Percentiles rank a stretch among this genome's conserved stretches.
These are phyloP conservation scores for Geotrichum klebahnii DNA, from an alignment of 1,139 yeast species.

Conservation along the genomic window DNA sequence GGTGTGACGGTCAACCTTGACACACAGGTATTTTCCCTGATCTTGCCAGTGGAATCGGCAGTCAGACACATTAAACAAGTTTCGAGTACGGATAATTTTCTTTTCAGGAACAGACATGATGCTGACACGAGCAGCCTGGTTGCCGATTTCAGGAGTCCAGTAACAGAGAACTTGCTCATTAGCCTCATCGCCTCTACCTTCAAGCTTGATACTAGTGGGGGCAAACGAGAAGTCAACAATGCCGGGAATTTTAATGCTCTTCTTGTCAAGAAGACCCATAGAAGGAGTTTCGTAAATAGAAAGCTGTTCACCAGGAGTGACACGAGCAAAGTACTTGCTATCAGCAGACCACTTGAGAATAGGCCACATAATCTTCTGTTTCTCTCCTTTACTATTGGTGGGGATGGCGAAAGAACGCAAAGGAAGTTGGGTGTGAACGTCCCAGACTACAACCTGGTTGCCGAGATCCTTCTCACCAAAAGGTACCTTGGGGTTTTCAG, in stretches of 20 bases:
- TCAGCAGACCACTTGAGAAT: constrained; percentile 93
- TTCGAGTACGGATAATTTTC: constrained; percentile 80
- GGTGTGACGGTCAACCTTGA: constrained; percentile 94
- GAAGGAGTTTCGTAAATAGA: constrained; percentile 76
- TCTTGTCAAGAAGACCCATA: constrained; percentile 77
- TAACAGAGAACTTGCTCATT: constrained; percentile 72
- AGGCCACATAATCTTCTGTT: constrained; percentile 83
- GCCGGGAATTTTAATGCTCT: constrained; percentile 77
- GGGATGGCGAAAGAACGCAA: constrained; percentile 88
- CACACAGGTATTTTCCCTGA: constrained; percentile 78
- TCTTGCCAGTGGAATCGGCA: constrained; percentile 95
- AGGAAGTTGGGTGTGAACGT: constrained; percentile 75
- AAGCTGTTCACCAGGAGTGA: constrained; percentile 81
- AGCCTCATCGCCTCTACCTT: constrained; percentile 45
- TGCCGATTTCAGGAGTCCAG: constrained; percentile 94
- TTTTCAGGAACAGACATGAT: constrained; percentile 85
- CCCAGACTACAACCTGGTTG: constrained; percentile 93
- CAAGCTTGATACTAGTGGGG: constrained; percentile 75
- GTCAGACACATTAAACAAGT: constrained; percentile 89
- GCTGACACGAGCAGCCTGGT: constrained; percentile 93
- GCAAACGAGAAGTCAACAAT: constrained; percentile 93
- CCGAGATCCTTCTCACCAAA: constrained; percentile 88
- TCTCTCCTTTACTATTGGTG: constrained; percentile 26
- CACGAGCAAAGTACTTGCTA: constrained; percentile 91
- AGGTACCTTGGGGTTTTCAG: constrained; percentile 61